Evolutionary conservation across 192 early-diverging fungal species (phyloP), one percentile per base, ranked within the genome.

Genomic region (Umbelopsis sp.): DNA sequence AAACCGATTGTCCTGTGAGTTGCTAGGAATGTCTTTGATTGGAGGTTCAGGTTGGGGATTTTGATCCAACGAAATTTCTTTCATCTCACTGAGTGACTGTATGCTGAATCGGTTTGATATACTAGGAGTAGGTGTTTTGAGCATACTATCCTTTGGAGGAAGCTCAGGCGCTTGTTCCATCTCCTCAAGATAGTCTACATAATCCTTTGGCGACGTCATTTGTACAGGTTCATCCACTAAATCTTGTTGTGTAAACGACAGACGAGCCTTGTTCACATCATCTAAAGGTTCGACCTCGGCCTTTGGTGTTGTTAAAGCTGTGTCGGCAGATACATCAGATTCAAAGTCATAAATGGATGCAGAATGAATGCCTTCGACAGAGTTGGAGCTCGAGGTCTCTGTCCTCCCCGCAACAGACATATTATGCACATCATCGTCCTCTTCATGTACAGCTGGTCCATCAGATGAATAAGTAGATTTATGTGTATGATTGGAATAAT

Each of bases 271-370:
- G 3, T 11, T 20, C 0, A 16, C 56, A 20, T 29, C 34, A 3
- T 62, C 31, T 20, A 62, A 21, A 6, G 36, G 54, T 2, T 51
- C 44, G 6, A 73, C 65, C 17, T 65, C 54, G 6, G 67, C 8
- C 20, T 65, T 70, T 22, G 77, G 77, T 7, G 77, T 78, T 6
- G 77, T 73, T n/a, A 74, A 25, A 31, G 69, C 26, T 16, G 77
- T 78, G 29, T 78, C 77, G 0, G 70, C 52, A 14, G 77, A 78
- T 12, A 7, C 26, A 20, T 29, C 56, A 5, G 56, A 62, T 12
- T 62, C 56, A n/a, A 62, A 62, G 26, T 62, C 56, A 7, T 26
- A 62, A 14, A 31, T 12, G 34, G 25, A 29, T 14, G 26, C 12
- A 34, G 25, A 62, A 1, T 62, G 56, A 62, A 32, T 16, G 31